Evolutionary conservation across 2,329 filamentous ascomycete species (phyloP).

Genomic region (Metarhizium guizhouense): DNA sequence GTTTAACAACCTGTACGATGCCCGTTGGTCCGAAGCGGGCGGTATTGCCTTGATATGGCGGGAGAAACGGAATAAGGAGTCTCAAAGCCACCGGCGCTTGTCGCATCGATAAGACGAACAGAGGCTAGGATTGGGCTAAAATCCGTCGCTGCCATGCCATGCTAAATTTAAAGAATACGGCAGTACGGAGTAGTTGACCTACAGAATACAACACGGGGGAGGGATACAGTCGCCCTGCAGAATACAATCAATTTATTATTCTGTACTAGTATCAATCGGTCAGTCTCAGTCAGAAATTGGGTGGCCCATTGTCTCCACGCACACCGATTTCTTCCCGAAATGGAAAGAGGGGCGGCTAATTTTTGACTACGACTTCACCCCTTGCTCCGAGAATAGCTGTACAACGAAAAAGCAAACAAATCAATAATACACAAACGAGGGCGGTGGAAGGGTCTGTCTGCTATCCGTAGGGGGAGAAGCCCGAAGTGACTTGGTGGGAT

Average conservation of each 20-base stretch:
- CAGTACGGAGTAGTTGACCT: too few species aligned
- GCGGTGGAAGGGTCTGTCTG: not conserved
- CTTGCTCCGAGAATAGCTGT: not conserved
- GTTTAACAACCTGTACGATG: too few species aligned
- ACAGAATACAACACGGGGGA: not conserved
- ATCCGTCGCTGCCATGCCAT: too few species aligned
- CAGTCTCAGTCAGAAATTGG: constrained; percentile 4
- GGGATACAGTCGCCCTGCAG: not conserved
- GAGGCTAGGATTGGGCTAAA: too few species aligned
- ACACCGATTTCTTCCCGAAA: not conserved
- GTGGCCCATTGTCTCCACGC: not conserved
- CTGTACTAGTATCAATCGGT: not conserved
- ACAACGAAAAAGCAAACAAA: not conserved
- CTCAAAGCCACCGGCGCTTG: too few species aligned
- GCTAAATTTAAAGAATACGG: too few species aligned
- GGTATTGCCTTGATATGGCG: too few species aligned
- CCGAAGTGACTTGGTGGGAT: too few species aligned
- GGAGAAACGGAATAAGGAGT: too few species aligned
- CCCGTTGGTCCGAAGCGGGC: too few species aligned
- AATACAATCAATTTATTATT: not conserved
- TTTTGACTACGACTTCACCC: not conserved
- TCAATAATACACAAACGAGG: not conserved
- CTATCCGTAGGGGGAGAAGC: not conserved
- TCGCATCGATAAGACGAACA: too few species aligned
- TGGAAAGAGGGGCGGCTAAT: constrained; percentile 1